These are phyloP conservation scores for Chloropicon primus DNA, from an alignment of 139 green algal genomes.

Conservation along the genomic window DNA sequence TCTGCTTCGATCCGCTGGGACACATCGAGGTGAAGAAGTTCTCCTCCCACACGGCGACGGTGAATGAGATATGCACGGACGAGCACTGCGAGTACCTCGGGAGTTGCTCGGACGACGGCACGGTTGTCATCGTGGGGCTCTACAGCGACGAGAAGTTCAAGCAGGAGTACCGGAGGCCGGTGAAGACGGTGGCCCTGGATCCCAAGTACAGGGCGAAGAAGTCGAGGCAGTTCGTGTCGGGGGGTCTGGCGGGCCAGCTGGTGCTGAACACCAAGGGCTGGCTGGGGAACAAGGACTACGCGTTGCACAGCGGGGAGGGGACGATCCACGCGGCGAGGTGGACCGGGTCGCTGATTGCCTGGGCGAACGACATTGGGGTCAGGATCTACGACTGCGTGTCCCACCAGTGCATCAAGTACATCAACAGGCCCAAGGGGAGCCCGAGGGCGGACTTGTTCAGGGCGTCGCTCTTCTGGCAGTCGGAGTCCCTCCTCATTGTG, in stretches of 20 bases:
- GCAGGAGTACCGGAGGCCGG: constrained; percentile 33
- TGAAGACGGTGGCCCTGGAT: constrained; percentile 71
- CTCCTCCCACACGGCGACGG: constrained; percentile 28
- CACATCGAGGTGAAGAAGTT: background rate
- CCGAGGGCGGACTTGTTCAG: background rate
- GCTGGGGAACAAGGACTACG: constrained; percentile 58
- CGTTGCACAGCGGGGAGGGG: constrained; percentile 57
- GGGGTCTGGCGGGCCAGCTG: constrained; percentile 46
- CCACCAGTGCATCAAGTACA: constrained; percentile 34
- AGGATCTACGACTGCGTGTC: constrained; percentile 62
- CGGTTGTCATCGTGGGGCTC: constrained; percentile 39
- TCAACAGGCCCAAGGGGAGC: background rate
- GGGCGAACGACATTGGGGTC: constrained; percentile 59
- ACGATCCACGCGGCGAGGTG: constrained; percentile 47
- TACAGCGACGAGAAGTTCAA: constrained; percentile 44
- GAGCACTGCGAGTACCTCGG: constrained; percentile 54
- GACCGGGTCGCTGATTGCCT: constrained; percentile 64
- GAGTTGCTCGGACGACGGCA: constrained; percentile 64
- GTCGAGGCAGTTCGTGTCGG: constrained; percentile 62
- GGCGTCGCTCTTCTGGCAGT: constrained; percentile 38
- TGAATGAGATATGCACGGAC: constrained; percentile 73
- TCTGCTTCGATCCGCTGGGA: constrained; percentile 20
- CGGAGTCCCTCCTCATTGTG: constrained; percentile 46
- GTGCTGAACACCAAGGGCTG: constrained; percentile 64
- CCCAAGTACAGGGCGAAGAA: constrained; percentile 50